Evolutionary conservation across 2,329 filamentous ascomycete genomes (phyloP).

Genomic region (Diaporthe velutina): DNA sequence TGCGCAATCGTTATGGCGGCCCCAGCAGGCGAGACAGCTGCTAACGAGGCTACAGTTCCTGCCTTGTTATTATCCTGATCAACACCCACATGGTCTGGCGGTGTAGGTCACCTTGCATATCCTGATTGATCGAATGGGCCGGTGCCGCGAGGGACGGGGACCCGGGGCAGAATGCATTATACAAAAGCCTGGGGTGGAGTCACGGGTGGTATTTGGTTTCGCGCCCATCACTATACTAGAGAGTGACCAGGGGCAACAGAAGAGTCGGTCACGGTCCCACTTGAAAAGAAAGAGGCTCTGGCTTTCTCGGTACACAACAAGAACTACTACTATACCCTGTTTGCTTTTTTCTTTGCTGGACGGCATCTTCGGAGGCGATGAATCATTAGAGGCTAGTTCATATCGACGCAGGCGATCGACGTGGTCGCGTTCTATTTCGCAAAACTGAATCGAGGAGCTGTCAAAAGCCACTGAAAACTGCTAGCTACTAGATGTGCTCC

Average conservation of each 20-base stretch:
- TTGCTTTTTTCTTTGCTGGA: conserved; percentile 28
- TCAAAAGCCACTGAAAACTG: neutral
- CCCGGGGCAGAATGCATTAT: conserved; percentile 32
- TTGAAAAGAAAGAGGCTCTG: conserved; percentile 16
- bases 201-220: conserved; percentile 33
- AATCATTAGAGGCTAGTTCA: conserved; percentile 21
- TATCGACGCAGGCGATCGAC: conserved; percentile 30
- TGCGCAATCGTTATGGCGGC: conserved; percentile 38
- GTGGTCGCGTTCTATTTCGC: conserved; percentile 11
- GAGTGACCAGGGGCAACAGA: conserved; percentile 9
- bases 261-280: conserved; percentile 20
- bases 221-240: neutral
- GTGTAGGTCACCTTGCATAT: conserved; percentile 48
- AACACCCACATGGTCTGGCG: conserved; percentile 68
- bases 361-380: conserved; percentile 29
- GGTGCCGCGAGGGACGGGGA: neutral
- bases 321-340: conserved; percentile 30
- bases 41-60: conserved; percentile 60
- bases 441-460: conserved; percentile 16
- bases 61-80: conserved; percentile 70
- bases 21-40: neutral
- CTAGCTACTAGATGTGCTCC: neutral
- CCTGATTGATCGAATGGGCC: neutral
- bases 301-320: conserved; percentile 24
- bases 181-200: conserved; percentile 28